A percentile compares a stretch with the other conserved stretches of the same genome.
These are phyloP conservation scores for Hypomontagnella monticulosa DNA, from an alignment of 495 filamentous ascomycete genomes.

Conservation along the genomic window DNA sequence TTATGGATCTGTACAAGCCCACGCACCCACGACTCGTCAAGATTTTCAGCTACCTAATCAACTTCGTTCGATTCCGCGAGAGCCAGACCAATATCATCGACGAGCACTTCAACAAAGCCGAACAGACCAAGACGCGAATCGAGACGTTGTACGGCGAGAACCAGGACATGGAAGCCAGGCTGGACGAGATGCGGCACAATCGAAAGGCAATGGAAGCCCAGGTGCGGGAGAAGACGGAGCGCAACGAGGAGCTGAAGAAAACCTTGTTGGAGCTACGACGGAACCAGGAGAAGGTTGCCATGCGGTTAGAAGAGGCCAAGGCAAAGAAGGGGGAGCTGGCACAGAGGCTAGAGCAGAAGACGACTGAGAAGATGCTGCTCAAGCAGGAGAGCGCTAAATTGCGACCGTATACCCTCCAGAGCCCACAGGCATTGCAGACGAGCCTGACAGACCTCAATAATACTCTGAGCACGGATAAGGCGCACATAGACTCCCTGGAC, in stretches of 20 bases:
- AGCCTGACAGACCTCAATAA: conserved; percentile 83
- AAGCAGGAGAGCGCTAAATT: conserved; percentile 87
- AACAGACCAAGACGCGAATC: conserved; percentile 84
- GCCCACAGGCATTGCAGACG: conserved; percentile 80
- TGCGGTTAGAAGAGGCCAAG: conserved; percentile 79
- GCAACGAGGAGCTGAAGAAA: conserved; percentile 86
- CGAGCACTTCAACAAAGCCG: conserved; percentile 89
- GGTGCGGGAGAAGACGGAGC: conserved; percentile 79
- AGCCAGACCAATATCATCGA: conserved; percentile 86
- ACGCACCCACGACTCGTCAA: conserved; percentile 86
- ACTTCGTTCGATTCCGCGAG: conserved; percentile 96
- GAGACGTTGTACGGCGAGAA: conserved; percentile 88
- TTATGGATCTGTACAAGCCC: conserved; percentile 87
- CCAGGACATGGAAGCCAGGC: conserved; percentile 79
- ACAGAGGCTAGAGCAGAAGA: conserved; percentile 80
- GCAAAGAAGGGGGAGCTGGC: conserved; percentile 77
- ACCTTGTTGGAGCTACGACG: conserved; percentile 78
- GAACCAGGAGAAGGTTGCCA: conserved; percentile 79
- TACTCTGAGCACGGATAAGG: conserved; percentile 77
- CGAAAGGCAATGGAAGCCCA: conserved; percentile 79
- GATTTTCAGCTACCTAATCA: conserved; percentile 96
- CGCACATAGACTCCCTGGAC: conserved; percentile 86
- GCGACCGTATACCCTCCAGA: conserved; percentile 89
- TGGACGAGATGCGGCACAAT: conserved; percentile 82
- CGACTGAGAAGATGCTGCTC: conserved; percentile 64